These are phyloP conservation scores for Alloascoidea hylecoeti DNA, from an alignment of 805 yeast species.

Conservation along the genomic window DNA sequence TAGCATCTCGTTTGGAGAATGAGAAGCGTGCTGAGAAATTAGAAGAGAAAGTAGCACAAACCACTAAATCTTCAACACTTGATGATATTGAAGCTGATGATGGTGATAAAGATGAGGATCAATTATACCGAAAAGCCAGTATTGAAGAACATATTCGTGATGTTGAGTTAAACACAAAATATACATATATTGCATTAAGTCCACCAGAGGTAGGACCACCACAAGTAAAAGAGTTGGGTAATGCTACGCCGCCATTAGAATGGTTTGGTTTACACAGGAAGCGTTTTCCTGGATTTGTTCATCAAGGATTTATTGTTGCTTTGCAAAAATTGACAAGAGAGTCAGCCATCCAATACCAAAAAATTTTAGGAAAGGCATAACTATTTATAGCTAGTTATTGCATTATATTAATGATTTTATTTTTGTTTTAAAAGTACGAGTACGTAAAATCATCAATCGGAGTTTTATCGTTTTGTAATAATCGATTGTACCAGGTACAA, in stretches of 20 bases:
- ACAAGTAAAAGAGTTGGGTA: slow-evolving; percentile 79
- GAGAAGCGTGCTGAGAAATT: slow-evolving; percentile 14
- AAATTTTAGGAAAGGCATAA: slow-evolving; percentile 23
- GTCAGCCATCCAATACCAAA: slow-evolving; percentile 34
- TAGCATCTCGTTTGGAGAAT: slow-evolving; percentile 42
- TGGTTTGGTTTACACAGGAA: slow-evolving; percentile 94
- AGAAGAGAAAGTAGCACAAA: slow-evolving; percentile 6
- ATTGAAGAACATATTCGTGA: slow-evolving; percentile 29
- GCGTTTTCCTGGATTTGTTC: slow-evolving; percentile 76
- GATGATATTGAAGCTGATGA: slow-evolving; percentile 11
- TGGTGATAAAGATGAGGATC: slow-evolving; percentile 19
- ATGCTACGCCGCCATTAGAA: slow-evolving; percentile 95
- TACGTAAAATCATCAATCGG: no score
- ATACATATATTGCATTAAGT: slow-evolving; percentile 44
- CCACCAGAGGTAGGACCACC: slow-evolving; percentile 85
- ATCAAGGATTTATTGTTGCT: slow-evolving; percentile 60
- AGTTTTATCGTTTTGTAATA: no score
- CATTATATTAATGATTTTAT: no score
- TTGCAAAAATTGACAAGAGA: slow-evolving; percentile 63
- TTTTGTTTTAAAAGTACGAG: no score
- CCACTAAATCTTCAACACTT: slow-evolving; percentile 3
- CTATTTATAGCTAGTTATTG: no score
- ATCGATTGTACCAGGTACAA: no score
- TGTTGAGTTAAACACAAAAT: slow-evolving; percentile 30
- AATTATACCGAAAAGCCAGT: slow-evolving; percentile 19